Percentiles rank a stretch among this genome's conserved stretches.
These are phyloP conservation scores for Colletotrichum sp. DNA, from an alignment of 2,329 filamentous ascomycete species.

Conservation along the genomic window DNA sequence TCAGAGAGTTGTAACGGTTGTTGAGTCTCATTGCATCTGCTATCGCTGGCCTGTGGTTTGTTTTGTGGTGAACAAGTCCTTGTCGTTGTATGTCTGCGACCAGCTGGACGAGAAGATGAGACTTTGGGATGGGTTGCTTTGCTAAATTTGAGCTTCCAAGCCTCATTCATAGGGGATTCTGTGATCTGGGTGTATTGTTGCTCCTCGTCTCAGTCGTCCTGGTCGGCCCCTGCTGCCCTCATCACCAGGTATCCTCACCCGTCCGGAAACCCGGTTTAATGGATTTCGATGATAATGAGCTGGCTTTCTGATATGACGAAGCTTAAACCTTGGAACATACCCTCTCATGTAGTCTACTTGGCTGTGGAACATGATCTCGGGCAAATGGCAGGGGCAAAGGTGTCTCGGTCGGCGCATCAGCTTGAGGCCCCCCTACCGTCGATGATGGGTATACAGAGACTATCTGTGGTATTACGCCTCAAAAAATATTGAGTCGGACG, in stretches of 20 bases:
- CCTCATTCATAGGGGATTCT: accelerated
- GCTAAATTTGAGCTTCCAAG: accelerated
- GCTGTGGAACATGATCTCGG: background rate
- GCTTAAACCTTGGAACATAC: accelerated
- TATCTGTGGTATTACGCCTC: accelerated
- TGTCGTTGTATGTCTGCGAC: background rate
- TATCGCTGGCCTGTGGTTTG: background rate
- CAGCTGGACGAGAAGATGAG: no score
- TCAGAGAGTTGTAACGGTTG: accelerated
- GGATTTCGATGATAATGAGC: background rate
- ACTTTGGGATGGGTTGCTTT: no score
- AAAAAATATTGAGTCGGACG: accelerated
- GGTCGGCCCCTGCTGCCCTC: background rate
- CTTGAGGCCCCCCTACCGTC: accelerated
- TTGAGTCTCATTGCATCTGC: accelerated
- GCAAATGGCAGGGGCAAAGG: background rate
- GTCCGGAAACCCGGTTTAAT: background rate
- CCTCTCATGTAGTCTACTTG: accelerated
- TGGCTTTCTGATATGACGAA: background rate
- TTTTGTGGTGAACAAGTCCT: background rate
- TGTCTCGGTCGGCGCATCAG: background rate
- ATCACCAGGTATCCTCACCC: background rate
- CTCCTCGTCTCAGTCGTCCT: background rate
- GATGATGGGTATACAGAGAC: accelerated
- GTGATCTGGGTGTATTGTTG: background rate